phyloP scores from a whole-genome alignment of 2,329 filamentous ascomycete species.

The Ophiostoma sp. region DNA sequence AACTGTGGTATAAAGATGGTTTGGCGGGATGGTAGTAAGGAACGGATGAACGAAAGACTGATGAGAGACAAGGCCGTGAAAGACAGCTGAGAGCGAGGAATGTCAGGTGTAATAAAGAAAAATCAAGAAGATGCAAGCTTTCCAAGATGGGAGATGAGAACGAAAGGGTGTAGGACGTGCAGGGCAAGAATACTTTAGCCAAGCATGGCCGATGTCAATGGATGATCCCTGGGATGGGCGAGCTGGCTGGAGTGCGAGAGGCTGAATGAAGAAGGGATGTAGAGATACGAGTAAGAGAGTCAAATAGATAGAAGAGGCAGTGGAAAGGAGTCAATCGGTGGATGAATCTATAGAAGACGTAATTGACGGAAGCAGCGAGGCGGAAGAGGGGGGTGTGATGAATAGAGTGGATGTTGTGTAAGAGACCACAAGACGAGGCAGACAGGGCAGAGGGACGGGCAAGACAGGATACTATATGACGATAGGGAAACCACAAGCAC shows the following conservation, averaged over 20 bases:
- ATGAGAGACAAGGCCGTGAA: neutral
- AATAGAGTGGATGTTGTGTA: constrained; percentile 6
- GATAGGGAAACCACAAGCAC: neutral
- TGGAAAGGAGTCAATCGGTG: neutral
- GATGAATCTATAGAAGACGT: neutral
- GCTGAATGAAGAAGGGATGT: neutral
- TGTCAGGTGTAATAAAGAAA: neutral
- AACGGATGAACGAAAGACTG: neutral
- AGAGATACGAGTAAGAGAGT: neutral
- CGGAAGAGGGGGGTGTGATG: neutral
- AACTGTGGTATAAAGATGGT: neutral
- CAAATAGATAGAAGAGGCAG: neutral
- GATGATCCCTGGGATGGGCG: neutral
- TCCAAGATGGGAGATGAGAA: neutral
- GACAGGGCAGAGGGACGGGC: neutral
- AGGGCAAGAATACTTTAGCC: neutral
- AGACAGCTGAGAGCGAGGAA: neutral
- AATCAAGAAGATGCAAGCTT: neutral
- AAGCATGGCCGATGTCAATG: neutral
- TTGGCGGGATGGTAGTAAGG: neutral
- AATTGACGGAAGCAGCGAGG: neutral
- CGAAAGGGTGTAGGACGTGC: neutral
- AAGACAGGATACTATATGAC: neutral
- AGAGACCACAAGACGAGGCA: neutral
- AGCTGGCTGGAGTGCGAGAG: neutral